Base-by-base conservation (phyloP, 345 rosid species). In the Garcia nutans region DNA sequence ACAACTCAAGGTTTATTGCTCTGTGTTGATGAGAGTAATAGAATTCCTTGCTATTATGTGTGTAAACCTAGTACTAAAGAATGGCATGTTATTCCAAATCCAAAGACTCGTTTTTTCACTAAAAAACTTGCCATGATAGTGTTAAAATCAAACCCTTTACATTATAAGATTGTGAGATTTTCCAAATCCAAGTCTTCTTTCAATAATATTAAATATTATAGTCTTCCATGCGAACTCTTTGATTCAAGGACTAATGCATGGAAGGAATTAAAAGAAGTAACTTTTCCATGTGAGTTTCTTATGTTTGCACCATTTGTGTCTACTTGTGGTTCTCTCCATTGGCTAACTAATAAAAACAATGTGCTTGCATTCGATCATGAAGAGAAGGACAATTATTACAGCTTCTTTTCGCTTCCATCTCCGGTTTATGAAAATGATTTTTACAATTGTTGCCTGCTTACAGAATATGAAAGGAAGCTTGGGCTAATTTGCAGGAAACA, bases 41-140 rank as follows among this genome's bases (percentile, higher is more conserved):
- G 26, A 15, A 13, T 72, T 3, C 76, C 64, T 31, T 9, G 13
- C 7, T 72, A 71, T 59, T 84, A 69, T 65, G 73, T 85, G n/a
- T 82, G 83, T 50, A 85, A 85, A 33, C 84, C 84, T 0, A 58
- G 56, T 6, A 85, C 79, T 2, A 62, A 47, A 15, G 74, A 80
- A 15, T 82, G 84, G 76, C 63, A 31, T 37, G 23, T 0, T 1
- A 68, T 79, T 10, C 78, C 76, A 28, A 85, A 63, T n/a, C 74
- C 78, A 1, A 77, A 60, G 59, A 75, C 77, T 22, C 20, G 56
- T 12, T 45, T 60, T 37, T 31, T 20, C 20, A 70, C 68, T 15
- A 0, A 13, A 19, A 55, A 16, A 26, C 41, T 52, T 1, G 77
- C 64, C 22, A 73, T 85, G 65, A 12, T 80, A 13, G 70, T 82